Base-by-base conservation (phyloP, 495 filamentous ascomycete species). In the Aspergillus indologenus region DNA sequence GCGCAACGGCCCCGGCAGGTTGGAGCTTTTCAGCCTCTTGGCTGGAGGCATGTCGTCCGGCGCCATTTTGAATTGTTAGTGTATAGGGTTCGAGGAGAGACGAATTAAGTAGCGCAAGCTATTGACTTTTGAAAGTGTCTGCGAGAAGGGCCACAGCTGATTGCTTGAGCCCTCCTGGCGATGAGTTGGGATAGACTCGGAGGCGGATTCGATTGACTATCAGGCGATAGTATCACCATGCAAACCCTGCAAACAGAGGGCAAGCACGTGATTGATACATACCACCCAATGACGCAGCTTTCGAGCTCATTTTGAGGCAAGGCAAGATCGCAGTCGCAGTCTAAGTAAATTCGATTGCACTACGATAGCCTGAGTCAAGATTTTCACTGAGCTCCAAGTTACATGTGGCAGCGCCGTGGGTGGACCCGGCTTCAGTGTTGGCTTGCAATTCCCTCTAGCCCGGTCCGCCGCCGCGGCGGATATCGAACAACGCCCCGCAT, bases 11-110 rank as follows among this genome's bases (percentile, higher is more conserved):
- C 67, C 57, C 42, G 74, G 74, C 5, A 77, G 70, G 55, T 75
- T 70, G 56, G 69, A 68, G 62, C 68, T 73, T 61, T 78, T 78
- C 56, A 66, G 76, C 68, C 74, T 64, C 63, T 78, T 78, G 61
- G 75, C 71, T 20, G 77, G 75, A 44, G 75, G 76, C 59, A 65
- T 66, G 21, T 74, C 75, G 57, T 72, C 59, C 48, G 72, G 63
- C 56, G 73, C 69, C 77, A 79, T 79, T 9, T 50, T 40, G 48
- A 19, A 18, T 31, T 9, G 44, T 61, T 46, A 52, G 29, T 14
- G 18, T 44, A 21, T 5, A 34, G 14, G 40, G 22, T 21, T 45
- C 23, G 14, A 22, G 3, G 24, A 20, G 8, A 8, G 31, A 42
- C 22, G 12, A 11, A n/a, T 29, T 21, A 22, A 24, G 21, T 19